Evolutionary conservation across 768 basidiomycete species (phyloP).

Genomic region (Kwoniella mangroviensis): DNA sequence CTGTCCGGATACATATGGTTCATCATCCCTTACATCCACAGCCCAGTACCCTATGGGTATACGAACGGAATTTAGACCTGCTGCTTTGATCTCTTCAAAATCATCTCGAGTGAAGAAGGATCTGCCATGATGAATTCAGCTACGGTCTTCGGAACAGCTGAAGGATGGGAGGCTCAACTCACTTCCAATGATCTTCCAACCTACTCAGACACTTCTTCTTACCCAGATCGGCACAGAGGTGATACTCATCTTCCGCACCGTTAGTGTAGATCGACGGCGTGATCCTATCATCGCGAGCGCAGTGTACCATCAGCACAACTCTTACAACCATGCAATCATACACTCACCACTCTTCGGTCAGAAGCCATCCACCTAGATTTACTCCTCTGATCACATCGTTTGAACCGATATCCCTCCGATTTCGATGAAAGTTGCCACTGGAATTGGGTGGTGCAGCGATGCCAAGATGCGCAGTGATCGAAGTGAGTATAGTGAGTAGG

Average conservation of each 20-base stretch:
- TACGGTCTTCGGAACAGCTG: slow-evolving; percentile 4
- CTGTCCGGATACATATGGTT: slow-evolving; percentile 47
- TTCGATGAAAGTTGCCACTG: neutral
- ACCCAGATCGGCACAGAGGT: slow-evolving; percentile 35
- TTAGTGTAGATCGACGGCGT: slow-evolving; percentile 47
- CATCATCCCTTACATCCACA: slow-evolving; percentile 38
- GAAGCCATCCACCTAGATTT: slow-evolving; percentile 55
- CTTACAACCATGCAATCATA: neutral
- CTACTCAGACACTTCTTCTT: slow-evolving; percentile 34
- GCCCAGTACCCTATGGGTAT: slow-evolving; percentile 56
- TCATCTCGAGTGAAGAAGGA: slow-evolving; percentile 45
- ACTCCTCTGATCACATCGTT: slow-evolving; percentile 47
- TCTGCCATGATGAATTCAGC: slow-evolving; percentile 18
- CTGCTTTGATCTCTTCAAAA: slow-evolving; percentile 39
- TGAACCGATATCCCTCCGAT: neutral
- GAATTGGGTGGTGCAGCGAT: neutral
- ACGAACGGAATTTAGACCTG: slow-evolving; percentile 50
- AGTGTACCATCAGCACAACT: neutral
- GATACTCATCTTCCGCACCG: slow-evolving; percentile 50
- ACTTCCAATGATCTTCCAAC: slow-evolving; percentile 43
- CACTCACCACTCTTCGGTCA: slow-evolving; percentile 37
- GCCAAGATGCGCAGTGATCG: neutral
- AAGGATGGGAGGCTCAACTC: slow-evolving; percentile 11
- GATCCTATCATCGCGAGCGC: slow-evolving; percentile 37
- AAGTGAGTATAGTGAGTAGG: neutral